Conservation (phyloP, 164 flowering plant species). For the Buxus sempervirens region DNA sequence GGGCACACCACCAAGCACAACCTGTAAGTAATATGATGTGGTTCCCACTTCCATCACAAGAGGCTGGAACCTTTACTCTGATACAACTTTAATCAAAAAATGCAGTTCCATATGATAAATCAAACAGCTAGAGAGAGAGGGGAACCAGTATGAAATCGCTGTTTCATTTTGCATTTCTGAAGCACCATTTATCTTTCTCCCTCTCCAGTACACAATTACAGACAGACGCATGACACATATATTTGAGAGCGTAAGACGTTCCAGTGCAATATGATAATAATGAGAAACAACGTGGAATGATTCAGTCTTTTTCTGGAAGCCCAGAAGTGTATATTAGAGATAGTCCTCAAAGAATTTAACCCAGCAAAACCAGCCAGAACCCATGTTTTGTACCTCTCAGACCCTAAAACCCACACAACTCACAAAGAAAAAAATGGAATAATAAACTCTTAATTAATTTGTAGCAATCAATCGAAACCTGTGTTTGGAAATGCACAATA, state of each 20-base stretch:
- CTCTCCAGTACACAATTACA: no score
- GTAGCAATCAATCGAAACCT: conserved; percentile 45
- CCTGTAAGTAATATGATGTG: conserved; percentile 60
- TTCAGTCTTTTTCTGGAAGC: background rate
- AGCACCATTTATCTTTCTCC: background rate
- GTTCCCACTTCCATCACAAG: conserved; percentile 31
- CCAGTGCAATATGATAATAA: conserved; percentile 2
- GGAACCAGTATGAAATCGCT: conserved; percentile 1
- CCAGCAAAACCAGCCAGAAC: conserved; percentile 28
- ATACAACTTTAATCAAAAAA: conserved; percentile 17
- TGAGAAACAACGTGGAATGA: conserved; percentile 2
- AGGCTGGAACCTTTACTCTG: conserved; percentile 4
- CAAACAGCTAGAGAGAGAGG: conserved; percentile 22
- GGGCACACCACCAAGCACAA: conserved; percentile 61
- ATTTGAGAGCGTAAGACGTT: no score
- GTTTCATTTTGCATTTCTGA: conserved; percentile 14
- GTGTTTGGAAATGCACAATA: conserved; percentile 26
- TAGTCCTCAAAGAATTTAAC: background rate
- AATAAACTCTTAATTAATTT: conserved; percentile 18
- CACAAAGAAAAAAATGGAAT: conserved; percentile 26
- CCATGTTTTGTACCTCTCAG: conserved; percentile 29
- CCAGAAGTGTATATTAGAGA: background rate
- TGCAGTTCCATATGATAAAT: no score
- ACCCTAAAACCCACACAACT: conserved; percentile 34
- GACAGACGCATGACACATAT: no score